Conservation (phyloP, 345 rosid species). For the Salix dunnii region DNA sequence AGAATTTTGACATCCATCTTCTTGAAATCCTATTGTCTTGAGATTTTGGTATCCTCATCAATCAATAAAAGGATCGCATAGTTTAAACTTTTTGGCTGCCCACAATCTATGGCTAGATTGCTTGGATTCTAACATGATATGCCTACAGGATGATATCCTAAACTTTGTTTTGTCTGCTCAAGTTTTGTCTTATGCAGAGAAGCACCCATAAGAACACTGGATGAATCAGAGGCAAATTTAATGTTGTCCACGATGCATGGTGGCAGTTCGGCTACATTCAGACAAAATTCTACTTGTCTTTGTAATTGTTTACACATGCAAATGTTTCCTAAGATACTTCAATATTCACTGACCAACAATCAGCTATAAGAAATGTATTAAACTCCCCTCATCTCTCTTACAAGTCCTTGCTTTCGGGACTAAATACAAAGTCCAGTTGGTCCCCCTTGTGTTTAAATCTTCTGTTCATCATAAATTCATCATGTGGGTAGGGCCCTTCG, state of each 20-base stretch:
- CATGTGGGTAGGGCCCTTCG: constrained; percentile 17
- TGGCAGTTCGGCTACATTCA: background rate
- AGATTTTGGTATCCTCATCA: background rate
- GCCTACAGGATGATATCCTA: background rate
- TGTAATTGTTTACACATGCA: background rate
- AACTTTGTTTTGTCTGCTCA: background rate
- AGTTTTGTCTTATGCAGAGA: background rate
- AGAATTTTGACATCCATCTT: constrained; percentile 14
- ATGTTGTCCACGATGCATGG: constrained; percentile 1
- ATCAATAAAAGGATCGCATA: constrained; percentile 9
- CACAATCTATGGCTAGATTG: constrained; percentile 6
- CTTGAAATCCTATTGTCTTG: background rate
- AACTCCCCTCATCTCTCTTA: background rate
- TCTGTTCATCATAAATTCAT: constrained; percentile 15
- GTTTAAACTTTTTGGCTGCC: background rate
- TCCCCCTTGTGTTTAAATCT: constrained; percentile 9
- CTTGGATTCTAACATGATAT: background rate
- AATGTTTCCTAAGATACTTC: background rate
- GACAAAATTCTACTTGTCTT: background rate
- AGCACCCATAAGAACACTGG: background rate
- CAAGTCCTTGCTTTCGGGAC: background rate
- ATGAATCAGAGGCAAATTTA: background rate
- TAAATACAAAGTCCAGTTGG: background rate
- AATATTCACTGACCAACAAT: background rate
- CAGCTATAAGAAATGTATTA: background rate